Base-by-base conservation (phyloP, 2,329 filamentous ascomycete species). In the Stylonectria norvegica region DNA sequence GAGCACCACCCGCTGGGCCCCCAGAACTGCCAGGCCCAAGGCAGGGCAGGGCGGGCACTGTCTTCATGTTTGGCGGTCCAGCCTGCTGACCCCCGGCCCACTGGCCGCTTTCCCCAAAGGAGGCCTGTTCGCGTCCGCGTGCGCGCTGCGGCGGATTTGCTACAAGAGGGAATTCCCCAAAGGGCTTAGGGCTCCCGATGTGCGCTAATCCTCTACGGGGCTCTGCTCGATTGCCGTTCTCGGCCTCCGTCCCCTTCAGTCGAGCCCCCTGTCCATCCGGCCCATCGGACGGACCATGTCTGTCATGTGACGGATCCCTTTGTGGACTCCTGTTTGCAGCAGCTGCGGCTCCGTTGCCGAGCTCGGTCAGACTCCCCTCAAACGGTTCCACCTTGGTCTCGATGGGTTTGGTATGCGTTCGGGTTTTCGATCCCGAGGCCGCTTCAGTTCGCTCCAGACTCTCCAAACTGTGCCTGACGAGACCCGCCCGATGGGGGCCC, bases 81-180 rank as follows among this genome's bases (percentile, higher is more conserved):
- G 48, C 53, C 53, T 56, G 53, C 46, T 56, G 53, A 56, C 53
- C 53, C 49, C 43, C 33, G 45, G 38, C 49, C 43, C 41, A 35
- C 27, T 10, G 27, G 8, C 40, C 38, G 42, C 53, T 49, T 56
- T 42, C 36, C 53, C 45, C 43, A 45, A 56, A 51, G 33, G 41
- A 53, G 53, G 39, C 49, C 41, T 53, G 42, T 55, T 48, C 43
- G 25, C 38, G 42, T 40, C 48, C 48, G 40, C 46, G 43, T 56
- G 53, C 50, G 44, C 48, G 17, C 29, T 29, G 36, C 34, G 35
- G 49, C 34, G 43, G 50, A 33, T 37, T 36, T 7, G 18, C 33
- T 25, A 33, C n/a, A n/a, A n/a, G n/a, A n/a, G n/a, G n/a, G n/a
- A n/a, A 38, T 45, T 7, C 45, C 38, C 39, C 11, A 45, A 46